Evolutionary conservation across 129 eudicot species (phyloP), one percentile per base, ranked within the genome.

Genomic region (Ambrosia trifida): DNA sequence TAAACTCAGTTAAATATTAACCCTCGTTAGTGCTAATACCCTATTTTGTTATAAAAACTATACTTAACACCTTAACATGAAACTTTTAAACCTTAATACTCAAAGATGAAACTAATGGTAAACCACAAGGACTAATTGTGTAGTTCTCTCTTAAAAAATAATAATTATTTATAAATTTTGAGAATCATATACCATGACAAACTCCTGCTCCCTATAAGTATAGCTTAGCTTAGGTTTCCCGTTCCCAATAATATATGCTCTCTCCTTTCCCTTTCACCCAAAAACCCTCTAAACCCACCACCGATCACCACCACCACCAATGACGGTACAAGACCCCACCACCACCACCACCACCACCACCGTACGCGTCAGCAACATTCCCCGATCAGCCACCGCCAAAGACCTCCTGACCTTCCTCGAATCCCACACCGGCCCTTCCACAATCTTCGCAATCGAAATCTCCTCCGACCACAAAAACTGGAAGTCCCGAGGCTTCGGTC

Each of bases 401-500:
- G 90, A 90, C 31, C 90, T 90, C 68, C 58, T 76, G 36, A 54
- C 68, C 64, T 90, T 84, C 78, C 79, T 90, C 68, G 96, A 94
- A 41, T 40, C 83, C 72, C 43, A 24, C 41, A 74, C 86, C 36
- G 97, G 96, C 11, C 75, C 66, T 74, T 85, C 70, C 63, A 52
- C 94, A 14, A 69, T 94, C 13, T 94, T 72, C 75, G 94, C 99
- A 53, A 28, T 72, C 36, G 91, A 90, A 61, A 94, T 94, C 68
- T 76, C 83, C 83, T 77, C 99, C 41, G 96, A 90, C n/a, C 90
- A 76, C 82, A 80, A 83, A 3, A 86, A 94, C 78, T 94, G 99
- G 99, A 94, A 87, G 59, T 83, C 99, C 8, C 80, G 87, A 77
- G 96, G 92, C 51, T 83, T 75, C 35, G 99, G 99, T 3, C 82